Evolutionary conservation across 805 yeast genomes (phyloP).

Genomic region (Zygoascus tannicola): DNA sequence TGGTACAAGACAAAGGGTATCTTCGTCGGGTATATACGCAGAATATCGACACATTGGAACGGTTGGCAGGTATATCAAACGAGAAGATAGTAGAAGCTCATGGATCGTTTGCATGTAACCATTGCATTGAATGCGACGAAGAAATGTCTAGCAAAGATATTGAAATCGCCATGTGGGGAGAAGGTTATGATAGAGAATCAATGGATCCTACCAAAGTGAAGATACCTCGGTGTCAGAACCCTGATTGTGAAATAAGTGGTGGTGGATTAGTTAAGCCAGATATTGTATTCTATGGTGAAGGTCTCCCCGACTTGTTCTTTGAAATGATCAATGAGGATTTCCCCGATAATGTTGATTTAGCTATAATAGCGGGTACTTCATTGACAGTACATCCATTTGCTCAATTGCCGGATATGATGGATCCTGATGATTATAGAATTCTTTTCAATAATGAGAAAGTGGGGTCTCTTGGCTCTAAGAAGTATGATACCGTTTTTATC

Average conservation of each 20-base stretch:
- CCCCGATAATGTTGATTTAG: slow-evolving; percentile 46
- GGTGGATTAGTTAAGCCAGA: slow-evolving; percentile 80
- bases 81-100: slow-evolving; percentile 80
- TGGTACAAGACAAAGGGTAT: slow-evolving; percentile 54
- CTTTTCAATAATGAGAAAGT: slow-evolving; percentile 68
- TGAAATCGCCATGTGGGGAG: slow-evolving; percentile 16
- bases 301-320: slow-evolving; percentile 63
- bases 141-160: slow-evolving; percentile 36
- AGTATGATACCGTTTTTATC: slow-evolving; percentile 50
- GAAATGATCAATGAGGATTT: slow-evolving; percentile 54
- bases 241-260: slow-evolving; percentile 33
- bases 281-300: slow-evolving; percentile 91
- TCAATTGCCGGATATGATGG: slow-evolving; percentile 59
- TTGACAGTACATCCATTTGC: slow-evolving; percentile 89
- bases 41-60: slow-evolving; percentile 85
- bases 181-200: background rate
- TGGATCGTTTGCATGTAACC: slow-evolving; percentile 82
- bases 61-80: slow-evolving; percentile 65
- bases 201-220: slow-evolving; percentile 1
- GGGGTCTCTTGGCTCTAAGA: slow-evolving; percentile 54
- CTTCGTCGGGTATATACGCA: slow-evolving; percentile 77
- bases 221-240: slow-evolving; percentile 36
- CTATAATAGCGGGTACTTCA: slow-evolving; percentile 88
- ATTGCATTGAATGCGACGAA: slow-evolving; percentile 65
- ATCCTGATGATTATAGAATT: slow-evolving; percentile 41